Percentiles rank a stretch among this genome's conserved stretches.
Conservation (phyloP, 208 protist species). For the Trypanosoma avium region DNA sequence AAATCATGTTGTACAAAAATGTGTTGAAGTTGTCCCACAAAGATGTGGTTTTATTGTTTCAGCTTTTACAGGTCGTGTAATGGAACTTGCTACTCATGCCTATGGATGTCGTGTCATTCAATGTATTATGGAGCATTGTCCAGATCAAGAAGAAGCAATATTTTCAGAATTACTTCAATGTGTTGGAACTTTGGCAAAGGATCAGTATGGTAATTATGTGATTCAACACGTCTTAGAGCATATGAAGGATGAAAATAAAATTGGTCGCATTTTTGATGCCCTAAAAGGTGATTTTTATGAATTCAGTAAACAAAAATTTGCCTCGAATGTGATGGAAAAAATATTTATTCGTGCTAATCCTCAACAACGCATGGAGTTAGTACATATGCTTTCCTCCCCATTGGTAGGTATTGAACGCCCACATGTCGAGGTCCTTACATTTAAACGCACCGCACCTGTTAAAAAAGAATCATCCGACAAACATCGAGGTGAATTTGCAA, state of each 20-base stretch:
- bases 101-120: conserved; percentile 99
- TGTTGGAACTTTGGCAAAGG: conserved; percentile 87
- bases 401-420: conserved; percentile 28
- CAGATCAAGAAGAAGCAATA: conserved; percentile 86
- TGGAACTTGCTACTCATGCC: conserved; percentile 96
- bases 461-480: conserved; percentile 64
- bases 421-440: conserved; percentile 60
- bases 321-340: conserved; percentile 99
- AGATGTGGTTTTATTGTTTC: conserved; percentile 96
- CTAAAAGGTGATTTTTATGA: conserved; percentile 80
- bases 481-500: conserved; percentile 19
- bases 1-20: conserved; percentile 99
- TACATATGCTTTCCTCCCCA: conserved; percentile 85
- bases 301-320: conserved; percentile 97
- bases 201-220: conserved; percentile 99
- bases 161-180: conserved; percentile 93
- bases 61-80: conserved; percentile 93
- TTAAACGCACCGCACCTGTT: conserved; percentile 47
- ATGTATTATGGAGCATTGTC: conserved; percentile 96
- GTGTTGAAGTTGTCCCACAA: conserved; percentile 95
- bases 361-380: conserved; percentile 78
- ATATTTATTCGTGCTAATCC: conserved; percentile 83
- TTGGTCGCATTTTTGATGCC: conserved; percentile 73
- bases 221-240: conserved; percentile 98
- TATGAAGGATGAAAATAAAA: conserved; percentile 81